Evolutionary conservation across 2,329 filamentous ascomycete genomes (phyloP), one percentile per base, ranked within the genome.

Genomic region (Fusarium stilboides): DNA sequence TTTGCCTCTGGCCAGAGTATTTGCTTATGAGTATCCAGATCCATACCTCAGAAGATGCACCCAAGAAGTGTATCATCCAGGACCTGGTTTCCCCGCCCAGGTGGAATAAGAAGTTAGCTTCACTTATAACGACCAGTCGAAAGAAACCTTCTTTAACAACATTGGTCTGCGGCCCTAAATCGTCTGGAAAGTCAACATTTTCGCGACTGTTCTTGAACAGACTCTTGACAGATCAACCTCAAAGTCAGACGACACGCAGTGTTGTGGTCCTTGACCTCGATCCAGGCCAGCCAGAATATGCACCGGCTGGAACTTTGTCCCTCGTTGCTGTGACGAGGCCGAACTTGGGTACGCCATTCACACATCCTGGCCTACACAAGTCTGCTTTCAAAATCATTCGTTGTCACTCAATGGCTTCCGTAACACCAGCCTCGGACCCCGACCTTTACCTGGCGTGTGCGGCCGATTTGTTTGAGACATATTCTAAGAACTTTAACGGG

Each of bases 181-280:
- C 87, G 1, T 88, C 91, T 4, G 92, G 92, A 4, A 94, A 94
- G 74, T 94, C 92, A 1, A 94, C 91, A 0, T 92, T 94, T 75
- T 86, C 87, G 14, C 88, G 87, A 47, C 77, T 93, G 6, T 80
- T 94, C 4, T 80, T 85, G 10, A 94, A 94, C 73, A 86, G 88
- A 13, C 80, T 93, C 10, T 78, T 93, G n/a, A 91, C 88, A 5
- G 70, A 74, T 19, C 50, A 56, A 15, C 19, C 34, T 26, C 50
- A 51, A 19, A 50, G 47, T 6, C 65, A 67, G 20, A 26, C 26
- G 17, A 15, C 70, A 37, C 70, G 62, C 12, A 74, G 75, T 17
- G 81, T 91, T 26, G 85, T 84, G 56, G 81, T 91, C n/a, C 83
- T 96, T 8, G 93, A 96, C 71, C 83, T 95, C 12, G 92, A 96